These are phyloP conservation scores for Globisporangium solare DNA, from an alignment of 352 stramenopile genomes.

Conservation along the genomic window DNA sequence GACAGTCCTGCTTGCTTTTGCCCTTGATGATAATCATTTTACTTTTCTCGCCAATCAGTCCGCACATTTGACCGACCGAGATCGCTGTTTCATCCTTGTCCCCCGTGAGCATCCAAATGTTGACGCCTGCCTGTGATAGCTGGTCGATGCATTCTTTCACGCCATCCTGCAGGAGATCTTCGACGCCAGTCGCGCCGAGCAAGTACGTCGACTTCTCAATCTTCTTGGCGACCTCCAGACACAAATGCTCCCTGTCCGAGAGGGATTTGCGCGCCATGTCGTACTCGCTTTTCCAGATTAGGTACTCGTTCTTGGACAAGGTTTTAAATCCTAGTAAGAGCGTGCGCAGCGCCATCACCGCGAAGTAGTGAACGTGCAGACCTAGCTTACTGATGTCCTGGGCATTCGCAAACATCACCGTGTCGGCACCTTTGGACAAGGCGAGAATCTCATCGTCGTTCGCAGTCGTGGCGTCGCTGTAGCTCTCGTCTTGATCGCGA, in stretches of 20 bases:
- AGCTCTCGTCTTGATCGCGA: constrained; percentile 7
- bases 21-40: constrained; percentile 84
- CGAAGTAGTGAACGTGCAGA: constrained; percentile 85
- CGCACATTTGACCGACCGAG: constrained; percentile 97
- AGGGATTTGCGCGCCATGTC: constrained; percentile 63
- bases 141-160: constrained; percentile 95
- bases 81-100: constrained; percentile 99
- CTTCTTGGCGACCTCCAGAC: constrained; percentile 61
- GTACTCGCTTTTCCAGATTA: constrained; percentile 70
- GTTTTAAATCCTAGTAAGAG: constrained; percentile 77
- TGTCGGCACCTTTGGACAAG: constrained; percentile 88
- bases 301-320: constrained; percentile 57
- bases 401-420: constrained; percentile 81
- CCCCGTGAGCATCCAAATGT: constrained; percentile 99
- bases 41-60: constrained; percentile 78
- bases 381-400: constrained; percentile 75
- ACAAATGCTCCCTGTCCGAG: constrained; percentile 52
- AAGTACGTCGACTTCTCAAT: constrained; percentile 87
- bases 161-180: constrained; percentile 96
- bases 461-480: background rate
- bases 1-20: constrained; percentile 70
- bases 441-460: constrained; percentile 54
- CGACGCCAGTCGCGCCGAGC: constrained; percentile 94
- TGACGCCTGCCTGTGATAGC: constrained; percentile 94
- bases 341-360: constrained; percentile 82